Evolutionary conservation across 345 rosid species (phyloP), one percentile per base, ranked within the genome.

Genomic region (Luvunga scandens): DNA sequence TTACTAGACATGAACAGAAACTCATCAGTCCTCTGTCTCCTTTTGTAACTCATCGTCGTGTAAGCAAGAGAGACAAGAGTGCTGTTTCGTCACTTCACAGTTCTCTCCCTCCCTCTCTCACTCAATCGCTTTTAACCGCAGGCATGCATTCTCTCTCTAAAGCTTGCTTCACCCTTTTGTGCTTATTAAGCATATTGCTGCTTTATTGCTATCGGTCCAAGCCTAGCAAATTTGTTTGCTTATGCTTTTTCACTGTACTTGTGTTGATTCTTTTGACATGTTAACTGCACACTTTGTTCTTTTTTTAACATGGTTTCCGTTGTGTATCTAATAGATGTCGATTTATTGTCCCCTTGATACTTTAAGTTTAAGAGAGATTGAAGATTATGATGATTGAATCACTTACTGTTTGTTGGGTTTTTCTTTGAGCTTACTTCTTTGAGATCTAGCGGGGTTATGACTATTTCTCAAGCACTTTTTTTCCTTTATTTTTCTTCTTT

Each of bases 401-500:
- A 22, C 79, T 83, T 42, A 71, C 81, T 38, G 69, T 72, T 82
- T 76, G 78, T 81, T 79, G 85, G 83, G 74, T 71, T 72, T 84
- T 82, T 79, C 85, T 78, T 88, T 79, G 68, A 57, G 42, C 71
- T 76, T 84, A 82, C 87, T 85, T 73, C 83, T 74, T 67, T 84
- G 86, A 87, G 93, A 90, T 89, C 93, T 84, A 59, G 84, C 83
- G 77, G 90, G 90, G 90, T 89, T 30, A 84, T 84, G 85, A 27
- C 80, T 81, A 81, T 83, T 87, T 77, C 83, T 84, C 78, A 30
- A 25, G 70, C 65, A 38, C 62, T 24, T 38, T 24, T 38, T 81
- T 79, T 72, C 75, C 45, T 57, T 63, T 81, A 57, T 81, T 79
- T 75, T 45, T 38, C 12, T 6, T 48, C 65, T 8, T 75, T 87